Percentiles rank a stretch among this genome's conserved stretches.
phyloP scores from a whole-genome alignment of 2,329 filamentous ascomycete genomes.

The Shiraia sp. region DNA sequence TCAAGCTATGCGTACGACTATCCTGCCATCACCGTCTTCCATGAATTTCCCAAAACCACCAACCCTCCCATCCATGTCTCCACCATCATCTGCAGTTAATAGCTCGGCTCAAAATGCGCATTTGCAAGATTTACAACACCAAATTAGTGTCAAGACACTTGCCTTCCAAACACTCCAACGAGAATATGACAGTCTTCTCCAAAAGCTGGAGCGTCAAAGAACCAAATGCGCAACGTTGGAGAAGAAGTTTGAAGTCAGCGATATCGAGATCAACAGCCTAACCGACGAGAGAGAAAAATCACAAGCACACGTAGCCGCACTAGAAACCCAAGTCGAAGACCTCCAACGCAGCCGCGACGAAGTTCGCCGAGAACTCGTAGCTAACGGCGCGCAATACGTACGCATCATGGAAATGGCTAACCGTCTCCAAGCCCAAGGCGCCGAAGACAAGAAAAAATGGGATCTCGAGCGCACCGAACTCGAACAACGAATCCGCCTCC shows the following conservation, averaged over 20 bases:
- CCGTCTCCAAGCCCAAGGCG: conserved; percentile 49
- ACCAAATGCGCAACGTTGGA: conserved; percentile 55
- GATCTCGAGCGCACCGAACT: conserved; percentile 45
- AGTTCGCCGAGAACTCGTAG: conserved; percentile 46
- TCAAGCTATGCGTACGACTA: conserved; percentile 22
- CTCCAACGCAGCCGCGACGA: conserved; percentile 54
- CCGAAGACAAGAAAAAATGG: conserved; percentile 50
- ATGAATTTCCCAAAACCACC: conserved; percentile 25
- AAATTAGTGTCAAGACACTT: conserved; percentile 58
- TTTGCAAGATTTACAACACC: conserved; percentile 57
- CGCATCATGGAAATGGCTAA: conserved; percentile 57
- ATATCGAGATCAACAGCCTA: conserved; percentile 52
- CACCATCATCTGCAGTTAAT: conserved; percentile 25
- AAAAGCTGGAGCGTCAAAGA: conserved; percentile 56
- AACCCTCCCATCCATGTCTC: conserved; percentile 29
- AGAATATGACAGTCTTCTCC: conserved; percentile 58
- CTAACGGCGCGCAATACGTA: conserved; percentile 55
- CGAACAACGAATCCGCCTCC: conserved; percentile 38
- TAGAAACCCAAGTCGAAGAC: conserved; percentile 57
- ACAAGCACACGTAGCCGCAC: conserved; percentile 49
- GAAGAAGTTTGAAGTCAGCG: conserved; percentile 45
- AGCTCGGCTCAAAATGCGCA: conserved; percentile 44
- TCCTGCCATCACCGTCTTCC: conserved; percentile 39
- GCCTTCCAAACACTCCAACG: conserved; percentile 57
- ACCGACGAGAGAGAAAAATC: conserved; percentile 56